Evolutionary conservation across 441 rosid species (phyloP).

Genomic region (Erodium texanum): DNA sequence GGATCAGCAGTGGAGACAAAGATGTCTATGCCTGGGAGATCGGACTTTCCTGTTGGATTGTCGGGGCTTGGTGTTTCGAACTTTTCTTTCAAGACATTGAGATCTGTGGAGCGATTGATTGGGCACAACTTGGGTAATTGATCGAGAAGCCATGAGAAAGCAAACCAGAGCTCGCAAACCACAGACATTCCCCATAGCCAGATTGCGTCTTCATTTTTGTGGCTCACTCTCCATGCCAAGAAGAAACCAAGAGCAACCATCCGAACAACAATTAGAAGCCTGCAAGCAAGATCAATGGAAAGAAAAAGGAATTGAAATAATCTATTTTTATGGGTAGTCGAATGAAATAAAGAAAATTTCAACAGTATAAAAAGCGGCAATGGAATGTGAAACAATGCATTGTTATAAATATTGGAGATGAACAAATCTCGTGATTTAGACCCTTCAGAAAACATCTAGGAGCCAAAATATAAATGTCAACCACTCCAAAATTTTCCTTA

Average conservation of each 20-base stretch:
- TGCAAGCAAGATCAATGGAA: not conserved
- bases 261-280: not conserved
- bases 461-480: no score
- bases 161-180: constrained; percentile 89
- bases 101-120: constrained; percentile 62
- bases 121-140: constrained; percentile 91
- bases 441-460: no score
- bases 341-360: not conserved
- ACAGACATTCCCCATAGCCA: constrained; percentile 89
- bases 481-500: no score
- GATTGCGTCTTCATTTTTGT: constrained; percentile 69
- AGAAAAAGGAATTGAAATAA: not conserved
- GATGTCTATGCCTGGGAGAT: constrained; percentile 82
- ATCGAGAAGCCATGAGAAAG: constrained; percentile 77
- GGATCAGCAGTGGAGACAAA: constrained; percentile 93
- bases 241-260: constrained; percentile 52
- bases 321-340: not conserved
- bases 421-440: no score
- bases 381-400: not conserved
- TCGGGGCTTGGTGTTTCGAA: constrained; percentile 59
- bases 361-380: not conserved
- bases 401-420: no score
- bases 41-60: constrained; percentile 66
- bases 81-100: constrained; percentile 51
- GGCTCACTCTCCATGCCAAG: constrained; percentile 67